These are phyloP conservation scores for Pyrrhoderma lamaoense DNA, from an alignment of 1,284 basidiomycete species.

Conservation along the genomic window DNA sequence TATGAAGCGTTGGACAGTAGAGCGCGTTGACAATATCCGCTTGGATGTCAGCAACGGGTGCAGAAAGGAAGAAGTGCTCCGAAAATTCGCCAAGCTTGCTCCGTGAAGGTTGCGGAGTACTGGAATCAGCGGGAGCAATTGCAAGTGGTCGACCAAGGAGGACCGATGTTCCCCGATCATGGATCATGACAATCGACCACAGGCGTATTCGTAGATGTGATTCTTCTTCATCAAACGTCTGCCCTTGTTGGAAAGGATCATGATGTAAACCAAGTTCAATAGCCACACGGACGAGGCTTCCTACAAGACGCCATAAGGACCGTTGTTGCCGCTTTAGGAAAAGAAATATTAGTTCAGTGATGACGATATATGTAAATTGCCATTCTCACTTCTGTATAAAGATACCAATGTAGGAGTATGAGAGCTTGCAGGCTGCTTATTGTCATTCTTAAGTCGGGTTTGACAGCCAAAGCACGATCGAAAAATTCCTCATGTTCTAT, in stretches of 20 bases:
- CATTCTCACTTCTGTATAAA: conserved; percentile 68
- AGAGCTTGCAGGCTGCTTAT: conserved; percentile 73
- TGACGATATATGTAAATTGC: not conserved
- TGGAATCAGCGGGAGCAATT: conserved; percentile 68
- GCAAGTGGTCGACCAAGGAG: conserved; percentile 77
- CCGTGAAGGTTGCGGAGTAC: conserved; percentile 61
- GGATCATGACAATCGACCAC: conserved; percentile 74
- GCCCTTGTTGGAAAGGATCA: conserved; percentile 53
- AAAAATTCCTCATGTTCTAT: conserved; percentile 77
- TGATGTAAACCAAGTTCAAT: conserved; percentile 79
- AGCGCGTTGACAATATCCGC: conserved; percentile 79
- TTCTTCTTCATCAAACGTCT: conserved; percentile 63
- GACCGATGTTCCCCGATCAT: conserved; percentile 78
- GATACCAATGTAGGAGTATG: conserved; percentile 76
- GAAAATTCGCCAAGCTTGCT: conserved; percentile 39
- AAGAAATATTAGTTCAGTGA: conserved; percentile 8
- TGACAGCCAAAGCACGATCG: conserved; percentile 63
- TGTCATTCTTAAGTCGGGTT: conserved; percentile 72
- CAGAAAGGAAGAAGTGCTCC: conserved; percentile 65
- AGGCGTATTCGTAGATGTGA: conserved; percentile 67
- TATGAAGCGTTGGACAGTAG: conserved; percentile 63
- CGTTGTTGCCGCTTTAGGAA: conserved; percentile 65
- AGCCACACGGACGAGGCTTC: conserved; percentile 68
- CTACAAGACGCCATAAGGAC: conserved; percentile 76
- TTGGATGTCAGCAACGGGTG: conserved; percentile 69